These are phyloP conservation scores for Eucalyptus pauciflora DNA, from an alignment of 345 rosid genomes.

Conservation along the genomic window DNA sequence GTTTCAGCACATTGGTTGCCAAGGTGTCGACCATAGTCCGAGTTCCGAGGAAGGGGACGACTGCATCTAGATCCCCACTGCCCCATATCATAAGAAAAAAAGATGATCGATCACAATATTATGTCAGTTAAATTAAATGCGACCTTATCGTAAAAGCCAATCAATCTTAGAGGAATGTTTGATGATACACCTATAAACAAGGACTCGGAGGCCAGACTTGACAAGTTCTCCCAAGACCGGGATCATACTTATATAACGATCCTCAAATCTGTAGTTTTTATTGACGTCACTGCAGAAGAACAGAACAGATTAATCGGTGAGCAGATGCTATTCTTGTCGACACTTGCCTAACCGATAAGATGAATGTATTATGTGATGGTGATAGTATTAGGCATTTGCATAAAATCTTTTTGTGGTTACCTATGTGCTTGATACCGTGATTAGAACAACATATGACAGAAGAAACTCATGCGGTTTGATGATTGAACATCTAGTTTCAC, in stretches of 20 bases:
- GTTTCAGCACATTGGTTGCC: conserved; percentile 8
- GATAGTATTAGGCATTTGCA: background rate
- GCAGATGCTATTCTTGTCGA: background rate
- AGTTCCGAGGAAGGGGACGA: conserved; percentile 17
- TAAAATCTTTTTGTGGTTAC: background rate
- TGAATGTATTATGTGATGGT: background rate
- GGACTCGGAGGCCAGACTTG: conserved; percentile 10
- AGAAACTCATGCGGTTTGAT: background rate
- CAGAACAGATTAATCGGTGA: background rate
- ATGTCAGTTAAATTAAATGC: background rate
- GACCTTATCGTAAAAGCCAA: background rate
- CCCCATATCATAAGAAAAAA: background rate
- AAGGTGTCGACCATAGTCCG: conserved; percentile 8
- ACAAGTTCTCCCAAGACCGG: conserved; percentile 8
- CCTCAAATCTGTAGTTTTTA: background rate
- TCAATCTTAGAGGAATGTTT: background rate
- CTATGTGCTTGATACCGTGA: background rate
- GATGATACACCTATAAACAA: conserved; percentile 7
- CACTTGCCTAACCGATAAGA: background rate
- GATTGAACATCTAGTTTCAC: background rate
- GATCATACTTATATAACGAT: conserved; percentile 8
- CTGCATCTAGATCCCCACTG: conserved; percentile 12
- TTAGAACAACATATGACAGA: background rate
- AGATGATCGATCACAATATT: background rate
- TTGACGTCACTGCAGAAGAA: background rate